phyloP scores from a whole-genome alignment of 257 asterid genomes.

The Solanum chilense region DNA sequence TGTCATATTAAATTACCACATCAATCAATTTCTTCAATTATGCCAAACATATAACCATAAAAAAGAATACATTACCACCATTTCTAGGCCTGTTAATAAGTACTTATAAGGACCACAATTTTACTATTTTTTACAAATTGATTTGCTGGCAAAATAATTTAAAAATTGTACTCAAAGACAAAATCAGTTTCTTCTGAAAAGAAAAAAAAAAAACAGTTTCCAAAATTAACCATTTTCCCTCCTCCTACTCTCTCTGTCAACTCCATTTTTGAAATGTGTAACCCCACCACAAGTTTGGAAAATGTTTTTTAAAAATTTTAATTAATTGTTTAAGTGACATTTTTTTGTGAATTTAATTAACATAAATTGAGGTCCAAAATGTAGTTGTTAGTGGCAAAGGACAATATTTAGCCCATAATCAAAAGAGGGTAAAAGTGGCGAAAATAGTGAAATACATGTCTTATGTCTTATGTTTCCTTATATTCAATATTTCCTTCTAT shows the following conservation, averaged over 20 bases:
- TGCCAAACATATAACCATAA: not conserved
- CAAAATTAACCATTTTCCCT: not conserved
- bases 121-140: not conserved
- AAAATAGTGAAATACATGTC: no score
- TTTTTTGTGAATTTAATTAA: no score
- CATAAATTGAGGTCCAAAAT: not conserved
- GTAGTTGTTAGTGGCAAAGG: not conserved
- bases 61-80: not conserved
- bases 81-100: not conserved
- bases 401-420: not conserved
- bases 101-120: conserved; percentile 6
- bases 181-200: not conserved
- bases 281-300: not conserved
- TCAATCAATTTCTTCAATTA: not conserved
- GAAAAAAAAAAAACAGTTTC: not conserved
- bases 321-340: not conserved
- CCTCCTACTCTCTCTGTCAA: not conserved
- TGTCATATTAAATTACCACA: not conserved
- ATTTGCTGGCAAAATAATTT: not conserved
- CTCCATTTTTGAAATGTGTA: not conserved
- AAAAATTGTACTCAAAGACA: not conserved
- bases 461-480: no score
- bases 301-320: no score
- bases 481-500: no score
- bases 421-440: not conserved